These are phyloP conservation scores for Daucus carota DNA, from an alignment of 129 eudicot species.

Conservation along the genomic window DNA sequence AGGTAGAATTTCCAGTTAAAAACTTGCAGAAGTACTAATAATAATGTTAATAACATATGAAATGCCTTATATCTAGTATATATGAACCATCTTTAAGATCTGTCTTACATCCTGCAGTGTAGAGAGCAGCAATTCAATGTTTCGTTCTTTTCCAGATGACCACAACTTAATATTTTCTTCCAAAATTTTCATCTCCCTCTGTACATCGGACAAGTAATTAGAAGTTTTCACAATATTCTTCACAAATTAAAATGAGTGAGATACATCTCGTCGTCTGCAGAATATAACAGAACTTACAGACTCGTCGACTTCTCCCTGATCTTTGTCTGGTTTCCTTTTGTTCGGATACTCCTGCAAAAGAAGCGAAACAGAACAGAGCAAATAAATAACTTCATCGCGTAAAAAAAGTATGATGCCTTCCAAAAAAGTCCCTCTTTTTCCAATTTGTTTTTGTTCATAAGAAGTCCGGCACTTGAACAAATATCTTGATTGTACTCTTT, in stretches of 20 bases:
- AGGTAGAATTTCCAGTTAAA: neutral
- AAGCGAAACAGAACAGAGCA: neutral
- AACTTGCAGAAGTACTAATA: neutral
- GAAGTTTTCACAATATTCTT: neutral
- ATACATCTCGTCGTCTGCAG: neutral
- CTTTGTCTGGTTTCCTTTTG: neutral
- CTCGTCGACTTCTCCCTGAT: neutral
- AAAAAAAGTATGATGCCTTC: no score
- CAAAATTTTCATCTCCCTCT: conserved; percentile 52
- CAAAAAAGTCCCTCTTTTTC: no score
- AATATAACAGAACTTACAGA: neutral
- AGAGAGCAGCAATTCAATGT: conserved; percentile 54
- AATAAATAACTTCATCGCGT: no score
- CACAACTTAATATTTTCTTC: conserved; percentile 60
- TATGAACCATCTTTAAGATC: neutral
- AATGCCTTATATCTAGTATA: neutral
- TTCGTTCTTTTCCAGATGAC: conserved; percentile 59
- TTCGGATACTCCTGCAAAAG: neutral
- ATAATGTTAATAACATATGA: no score
- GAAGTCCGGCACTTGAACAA: no score
- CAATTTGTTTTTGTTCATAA: no score
- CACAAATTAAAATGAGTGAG: neutral
- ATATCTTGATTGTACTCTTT: no score
- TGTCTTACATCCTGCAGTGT: conserved; percentile 57
- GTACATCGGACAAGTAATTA: neutral